A percentile compares a stretch with the other conserved stretches of the same genome.
Conservation (phyloP, 2,329 filamentous ascomycete species). For the Trichothecium roseum region DNA sequence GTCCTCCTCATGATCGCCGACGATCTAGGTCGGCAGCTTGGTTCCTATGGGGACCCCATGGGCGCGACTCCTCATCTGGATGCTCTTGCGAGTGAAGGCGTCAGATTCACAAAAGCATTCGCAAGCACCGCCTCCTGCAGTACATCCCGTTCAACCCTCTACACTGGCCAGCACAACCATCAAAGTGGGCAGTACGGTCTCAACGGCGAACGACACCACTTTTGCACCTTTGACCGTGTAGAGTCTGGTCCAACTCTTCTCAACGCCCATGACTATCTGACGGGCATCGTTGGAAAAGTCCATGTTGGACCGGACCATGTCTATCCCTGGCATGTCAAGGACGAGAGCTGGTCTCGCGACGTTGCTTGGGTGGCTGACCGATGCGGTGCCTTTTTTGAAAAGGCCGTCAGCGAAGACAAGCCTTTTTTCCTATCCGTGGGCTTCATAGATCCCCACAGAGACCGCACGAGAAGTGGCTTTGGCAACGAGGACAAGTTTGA, state of each 20-base stretch:
- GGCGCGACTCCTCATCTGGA: slow-evolving; percentile 30
- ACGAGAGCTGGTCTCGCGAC: slow-evolving; percentile 31
- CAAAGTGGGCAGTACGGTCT: slow-evolving; percentile 38
- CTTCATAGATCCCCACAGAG: slow-evolving; percentile 35
- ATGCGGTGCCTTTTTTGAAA: slow-evolving; percentile 25
- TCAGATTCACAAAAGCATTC: slow-evolving; percentile 27
- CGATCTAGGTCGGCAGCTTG: slow-evolving; percentile 26
- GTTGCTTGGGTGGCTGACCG: slow-evolving; percentile 27
- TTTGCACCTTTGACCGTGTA: slow-evolving; percentile 31
- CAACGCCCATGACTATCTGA: slow-evolving; percentile 27
- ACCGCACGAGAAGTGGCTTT: slow-evolving; percentile 27
- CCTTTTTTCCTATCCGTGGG: slow-evolving; percentile 36
- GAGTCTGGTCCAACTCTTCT: slow-evolving; percentile 29
- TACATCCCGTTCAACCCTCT: slow-evolving; percentile 33
- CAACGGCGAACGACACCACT: slow-evolving; percentile 24
- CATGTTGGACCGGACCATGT: slow-evolving; percentile 30
- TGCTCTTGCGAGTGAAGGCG: slow-evolving; percentile 23
- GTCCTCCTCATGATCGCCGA: slow-evolving; percentile 30
- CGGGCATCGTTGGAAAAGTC: slow-evolving; percentile 36
- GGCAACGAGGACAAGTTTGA: slow-evolving; percentile 20
- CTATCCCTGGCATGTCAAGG: slow-evolving; percentile 31
- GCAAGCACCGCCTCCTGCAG: slow-evolving; percentile 37
- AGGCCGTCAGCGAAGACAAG: slow-evolving; percentile 15
- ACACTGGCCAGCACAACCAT: slow-evolving; percentile 37
- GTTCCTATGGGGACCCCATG: slow-evolving; percentile 21